Conservation (phyloP, 192 early-diverging fungal species). For the Gryganskiella cystojenkinii region DNA sequence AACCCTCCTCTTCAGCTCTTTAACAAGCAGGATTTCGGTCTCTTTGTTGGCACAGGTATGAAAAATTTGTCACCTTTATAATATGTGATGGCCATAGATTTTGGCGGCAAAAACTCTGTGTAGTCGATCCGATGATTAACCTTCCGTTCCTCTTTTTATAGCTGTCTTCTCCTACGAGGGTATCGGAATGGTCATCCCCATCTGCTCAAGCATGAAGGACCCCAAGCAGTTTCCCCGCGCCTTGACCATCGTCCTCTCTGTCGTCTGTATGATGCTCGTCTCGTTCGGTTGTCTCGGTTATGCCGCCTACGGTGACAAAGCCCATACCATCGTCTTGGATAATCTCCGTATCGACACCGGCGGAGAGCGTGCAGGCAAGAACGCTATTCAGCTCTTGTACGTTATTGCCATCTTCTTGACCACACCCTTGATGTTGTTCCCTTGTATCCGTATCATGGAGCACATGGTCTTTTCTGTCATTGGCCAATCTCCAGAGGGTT, state of each 20-base stretch:
- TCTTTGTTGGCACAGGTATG: slow-evolving; percentile 57
- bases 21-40: slow-evolving; percentile 50
- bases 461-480: slow-evolving; percentile 70
- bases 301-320: slow-evolving; percentile 80
- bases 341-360: slow-evolving; percentile 68
- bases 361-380: slow-evolving; percentile 59
- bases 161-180: slow-evolving; percentile 96
- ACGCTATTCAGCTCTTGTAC: slow-evolving; percentile 83
- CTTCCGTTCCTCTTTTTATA: slow-evolving; percentile 59
- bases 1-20: slow-evolving; percentile 67
- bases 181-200: slow-evolving; percentile 85
- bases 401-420: slow-evolving; percentile 90
- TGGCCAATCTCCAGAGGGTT: slow-evolving; percentile 55
- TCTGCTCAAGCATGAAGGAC: slow-evolving; percentile 86
- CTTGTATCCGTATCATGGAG: slow-evolving; percentile 90
- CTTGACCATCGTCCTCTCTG: slow-evolving; percentile 73
- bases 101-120: too few relatives aligned
- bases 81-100: slow-evolving; percentile 82
- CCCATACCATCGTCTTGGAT: slow-evolving; percentile 84
- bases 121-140: slow-evolving; percentile 26
- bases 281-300: slow-evolving; percentile 83
- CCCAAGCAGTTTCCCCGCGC: slow-evolving; percentile 85
- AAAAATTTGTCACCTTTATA: slow-evolving; percentile 70
- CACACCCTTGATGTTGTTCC: slow-evolving; percentile 87
- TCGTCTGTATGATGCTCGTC: slow-evolving; percentile 78